Evolutionary conservation across 768 basidiomycete species (phyloP).

Genomic region (Lentinula raphanica): DNA sequence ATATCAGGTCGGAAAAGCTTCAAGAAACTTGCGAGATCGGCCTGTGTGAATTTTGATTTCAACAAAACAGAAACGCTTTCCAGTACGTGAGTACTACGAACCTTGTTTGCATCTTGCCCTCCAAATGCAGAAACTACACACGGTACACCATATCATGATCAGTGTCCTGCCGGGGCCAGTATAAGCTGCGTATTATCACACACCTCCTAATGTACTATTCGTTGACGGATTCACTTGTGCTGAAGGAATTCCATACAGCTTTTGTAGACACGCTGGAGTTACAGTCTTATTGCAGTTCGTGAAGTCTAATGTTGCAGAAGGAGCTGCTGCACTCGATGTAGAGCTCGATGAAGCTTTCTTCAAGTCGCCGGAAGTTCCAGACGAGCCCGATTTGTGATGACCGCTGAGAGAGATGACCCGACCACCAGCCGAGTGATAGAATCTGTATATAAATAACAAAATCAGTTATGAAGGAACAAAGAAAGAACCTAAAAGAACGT

Average conservation of each 20-base stretch:
- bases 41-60: background rate
- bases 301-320: background rate
- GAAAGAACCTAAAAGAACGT: too few relatives aligned
- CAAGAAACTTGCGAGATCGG: slow-evolving; percentile 20
- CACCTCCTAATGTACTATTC: slow-evolving; percentile 11
- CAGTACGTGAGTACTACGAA: too few relatives aligned
- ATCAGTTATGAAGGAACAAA: too few relatives aligned
- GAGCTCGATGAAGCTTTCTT: background rate
- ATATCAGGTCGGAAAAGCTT: slow-evolving; percentile 21
- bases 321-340: background rate
- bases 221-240: slow-evolving; percentile 16
- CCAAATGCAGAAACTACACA: slow-evolving; percentile 20
- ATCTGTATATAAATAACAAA: slow-evolving; percentile 7
- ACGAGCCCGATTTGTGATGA: slow-evolving; percentile 8
- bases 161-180: background rate
- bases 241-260: slow-evolving; percentile 22
- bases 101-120: slow-evolving; percentile 15
- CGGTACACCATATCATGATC: background rate
- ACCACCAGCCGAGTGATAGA: background rate
- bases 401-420: background rate
- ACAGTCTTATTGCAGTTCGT: slow-evolving; percentile 13
- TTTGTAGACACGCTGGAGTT: slow-evolving; percentile 23
- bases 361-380: background rate
- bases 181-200: background rate
- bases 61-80: too few relatives aligned